Evolutionary conservation across 495 filamentous ascomycete species (phyloP), one percentile per base, ranked within the genome.

Genomic region (Lophium mytilinum): DNA sequence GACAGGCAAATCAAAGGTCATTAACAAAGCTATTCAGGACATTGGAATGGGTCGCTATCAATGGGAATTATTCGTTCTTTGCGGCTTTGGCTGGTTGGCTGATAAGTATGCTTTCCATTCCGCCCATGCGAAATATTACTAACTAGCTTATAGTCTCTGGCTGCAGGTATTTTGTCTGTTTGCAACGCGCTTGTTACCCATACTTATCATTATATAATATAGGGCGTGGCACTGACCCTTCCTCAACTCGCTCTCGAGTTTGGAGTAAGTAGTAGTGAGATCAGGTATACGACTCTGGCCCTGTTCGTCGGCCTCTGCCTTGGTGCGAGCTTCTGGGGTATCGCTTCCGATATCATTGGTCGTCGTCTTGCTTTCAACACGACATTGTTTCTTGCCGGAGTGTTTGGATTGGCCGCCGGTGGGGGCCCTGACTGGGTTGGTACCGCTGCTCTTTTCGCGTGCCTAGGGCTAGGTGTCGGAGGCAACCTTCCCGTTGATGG

Each of bases 401-500:
- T 79, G 9, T 80, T 80, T 61, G 74, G 73, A 0, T 69, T 79
- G 33, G 72, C 78, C 0, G 78, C 77, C 0, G 78, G 75, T 9
- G 71, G 73, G 0, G 64, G 71, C 6, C 76, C 76, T 7, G 77
- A 75, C 37, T 80, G 75, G 74, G 60, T 74, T 35, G 57, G 72
- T 0, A 64, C 79, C n/a, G 76, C 74, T 0, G 46, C 77, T 10
- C 78, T 81, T 59, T 62, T 72, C 8, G 73, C 65, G n/a, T 56
- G 78, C 43, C 69, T 67, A 33, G 77, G 75, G 1, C 76, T 78
- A 51, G 78, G 73, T 68, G 78, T 56, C 55, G 86, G 86, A 12
- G 86, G 86, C 14, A 88, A 89, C 60, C 68, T 87, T 42, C 78
- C 85, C 3, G 66, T 89, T 24, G 84, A 89, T 60, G 85, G 84